Conservation (phyloP, 805 yeast genomes). For the Candida jianshihensis region DNA sequence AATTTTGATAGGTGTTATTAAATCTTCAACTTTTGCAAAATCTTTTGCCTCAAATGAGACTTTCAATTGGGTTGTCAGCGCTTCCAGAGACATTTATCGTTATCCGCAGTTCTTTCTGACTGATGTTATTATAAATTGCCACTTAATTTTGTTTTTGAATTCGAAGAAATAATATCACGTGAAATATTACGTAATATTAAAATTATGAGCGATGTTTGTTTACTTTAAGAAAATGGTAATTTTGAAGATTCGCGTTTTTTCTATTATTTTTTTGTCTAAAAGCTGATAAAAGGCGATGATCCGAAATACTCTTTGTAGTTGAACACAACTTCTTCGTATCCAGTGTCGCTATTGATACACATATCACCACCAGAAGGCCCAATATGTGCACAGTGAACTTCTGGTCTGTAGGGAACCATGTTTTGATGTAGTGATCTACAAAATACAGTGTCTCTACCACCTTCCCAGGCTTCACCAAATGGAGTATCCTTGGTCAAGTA, state of each 20-base stretch:
- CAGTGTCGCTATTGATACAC: conserved; percentile 18
- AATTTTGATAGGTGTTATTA: conserved; percentile 68
- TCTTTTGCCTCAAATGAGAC: conserved; percentile 54
- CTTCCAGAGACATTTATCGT: conserved; percentile 47
- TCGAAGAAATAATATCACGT: background rate
- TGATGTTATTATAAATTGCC: background rate
- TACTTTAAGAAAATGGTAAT: no score
- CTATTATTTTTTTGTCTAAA: no score
- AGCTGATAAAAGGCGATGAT: background rate
- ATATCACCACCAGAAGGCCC: conserved; percentile 22
- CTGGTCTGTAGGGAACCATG: conserved; percentile 18
- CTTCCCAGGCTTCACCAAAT: conserved; percentile 19
- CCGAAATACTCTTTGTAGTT: background rate
- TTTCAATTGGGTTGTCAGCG: conserved; percentile 63
- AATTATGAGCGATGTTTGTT: conserved; percentile 5
- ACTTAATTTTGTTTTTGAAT: background rate
- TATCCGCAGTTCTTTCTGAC: background rate
- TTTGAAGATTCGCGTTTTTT: no score
- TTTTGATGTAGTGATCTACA: conserved; percentile 22
- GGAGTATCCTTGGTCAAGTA: conserved; percentile 5
- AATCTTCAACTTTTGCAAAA: conserved; percentile 49
- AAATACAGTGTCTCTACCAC: conserved; percentile 21
- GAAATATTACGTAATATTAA: background rate
- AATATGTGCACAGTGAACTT: conserved; percentile 20
- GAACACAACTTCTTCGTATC: conserved; percentile 5